Evolutionary conservation across 176 grass and related monocot species (phyloP).

Genomic region (Raddia distichophylla): DNA sequence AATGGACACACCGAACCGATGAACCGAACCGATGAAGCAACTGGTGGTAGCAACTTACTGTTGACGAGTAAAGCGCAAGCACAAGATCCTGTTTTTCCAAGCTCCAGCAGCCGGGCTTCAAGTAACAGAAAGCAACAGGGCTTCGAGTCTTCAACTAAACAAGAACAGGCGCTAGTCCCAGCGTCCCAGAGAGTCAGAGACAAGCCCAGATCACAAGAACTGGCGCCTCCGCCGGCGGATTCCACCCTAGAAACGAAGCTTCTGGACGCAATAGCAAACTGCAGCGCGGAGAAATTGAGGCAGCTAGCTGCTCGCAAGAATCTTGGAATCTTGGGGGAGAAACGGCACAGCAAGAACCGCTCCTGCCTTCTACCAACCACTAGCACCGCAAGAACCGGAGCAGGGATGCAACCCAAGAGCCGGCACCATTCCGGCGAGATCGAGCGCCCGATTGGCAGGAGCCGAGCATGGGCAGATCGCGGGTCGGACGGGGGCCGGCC

Average conservation of each 20-base stretch:
- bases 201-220: constrained; percentile 9
- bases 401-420: neutral
- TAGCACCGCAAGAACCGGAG: neutral
- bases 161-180: neutral
- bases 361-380: neutral
- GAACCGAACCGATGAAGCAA: neutral
- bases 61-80: neutral
- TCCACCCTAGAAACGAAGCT: neutral
- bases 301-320: constrained; percentile 18
- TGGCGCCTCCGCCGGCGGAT: constrained; percentile 4
- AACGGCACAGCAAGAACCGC: neutral
- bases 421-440: neutral
- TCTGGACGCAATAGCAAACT: neutral
- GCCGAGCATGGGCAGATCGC: neutral
- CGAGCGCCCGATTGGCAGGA: neutral
- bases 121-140: neutral
- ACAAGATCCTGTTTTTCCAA: neutral
- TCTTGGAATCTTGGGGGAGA: constrained; percentile 15
- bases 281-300: neutral
- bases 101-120: neutral
- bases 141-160: neutral
- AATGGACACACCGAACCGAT: neutral
- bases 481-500: neutral
- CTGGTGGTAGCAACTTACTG: neutral
- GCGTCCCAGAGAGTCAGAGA: constrained; percentile 2